These are phyloP conservation scores for Sarocladium oryzae DNA, from an alignment of 2,329 filamentous ascomycete species.

Conservation along the genomic window DNA sequence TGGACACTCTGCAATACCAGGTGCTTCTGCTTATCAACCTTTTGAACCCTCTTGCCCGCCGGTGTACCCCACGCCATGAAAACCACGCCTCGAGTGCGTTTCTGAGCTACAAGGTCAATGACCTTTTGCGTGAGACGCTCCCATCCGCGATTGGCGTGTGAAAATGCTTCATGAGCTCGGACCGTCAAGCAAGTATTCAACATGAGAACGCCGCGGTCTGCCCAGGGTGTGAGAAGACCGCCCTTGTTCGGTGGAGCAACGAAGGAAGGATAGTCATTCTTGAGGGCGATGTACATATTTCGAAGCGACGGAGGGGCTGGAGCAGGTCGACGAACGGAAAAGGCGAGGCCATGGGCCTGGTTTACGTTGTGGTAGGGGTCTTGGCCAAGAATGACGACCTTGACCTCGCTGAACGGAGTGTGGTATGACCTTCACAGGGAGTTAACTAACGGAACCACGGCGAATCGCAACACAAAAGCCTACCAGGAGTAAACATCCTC, in stretches of 20 bases:
- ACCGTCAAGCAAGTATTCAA: slow-evolving; percentile 95
- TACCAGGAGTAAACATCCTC: slow-evolving; percentile 95
- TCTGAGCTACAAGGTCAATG: slow-evolving; percentile 78
- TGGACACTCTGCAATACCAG: slow-evolving; percentile 82
- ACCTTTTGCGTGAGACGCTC: slow-evolving; percentile 87
- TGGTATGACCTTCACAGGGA: slow-evolving; percentile 71
- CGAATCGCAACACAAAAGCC: slow-evolving; percentile 17
- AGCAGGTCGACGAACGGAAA: slow-evolving; percentile 87
- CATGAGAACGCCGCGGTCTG: slow-evolving; percentile 84
- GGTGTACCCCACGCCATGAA: slow-evolving; percentile 92
- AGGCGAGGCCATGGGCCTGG: slow-evolving; percentile 93
- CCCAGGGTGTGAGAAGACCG: slow-evolving; percentile 88
- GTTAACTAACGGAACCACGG: slow-evolving; percentile 13
- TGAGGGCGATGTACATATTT: slow-evolving; percentile 88
- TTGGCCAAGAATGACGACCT: slow-evolving; percentile 89
- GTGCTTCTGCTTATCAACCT: slow-evolving; percentile 67
- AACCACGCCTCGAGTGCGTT: slow-evolving; percentile 74
- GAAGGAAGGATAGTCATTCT: slow-evolving; percentile 83
- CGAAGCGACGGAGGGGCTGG: slow-evolving; percentile 80
- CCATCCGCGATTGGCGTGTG: slow-evolving; percentile 83
- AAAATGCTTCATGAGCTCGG: slow-evolving; percentile 79
- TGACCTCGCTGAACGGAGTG: slow-evolving; percentile 82
- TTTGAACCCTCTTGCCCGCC: slow-evolving; percentile 70
- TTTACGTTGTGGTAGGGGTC: slow-evolving; percentile 95
- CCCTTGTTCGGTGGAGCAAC: slow-evolving; percentile 66